Evolutionary conservation across 164 flowering plant genomes (phyloP).

Genomic region (Annona cherimola): DNA sequence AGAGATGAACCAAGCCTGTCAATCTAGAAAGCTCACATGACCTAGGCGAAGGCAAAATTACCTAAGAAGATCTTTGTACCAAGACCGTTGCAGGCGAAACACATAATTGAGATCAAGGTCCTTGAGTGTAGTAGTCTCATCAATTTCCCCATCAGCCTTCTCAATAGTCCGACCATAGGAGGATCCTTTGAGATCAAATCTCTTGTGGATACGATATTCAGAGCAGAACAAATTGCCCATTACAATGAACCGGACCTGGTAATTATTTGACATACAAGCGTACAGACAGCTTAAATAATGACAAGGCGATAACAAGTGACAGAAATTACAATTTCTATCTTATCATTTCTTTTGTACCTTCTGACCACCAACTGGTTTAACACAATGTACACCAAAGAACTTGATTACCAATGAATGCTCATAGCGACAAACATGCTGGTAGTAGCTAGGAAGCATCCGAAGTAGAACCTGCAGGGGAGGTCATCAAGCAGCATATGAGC

Average conservation of each 20-base stretch:
- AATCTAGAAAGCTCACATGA: not conserved
- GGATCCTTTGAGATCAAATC: slow-evolving; percentile 53
- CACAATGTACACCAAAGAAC: slow-evolving; percentile 50
- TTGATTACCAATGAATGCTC: slow-evolving; percentile 35
- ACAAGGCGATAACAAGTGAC: not conserved
- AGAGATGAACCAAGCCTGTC: not conserved
- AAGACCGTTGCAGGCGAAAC: slow-evolving; percentile 55
- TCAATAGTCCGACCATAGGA: slow-evolving; percentile 37
- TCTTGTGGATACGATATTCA: slow-evolving; percentile 49
- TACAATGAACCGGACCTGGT: slow-evolving; percentile 59
- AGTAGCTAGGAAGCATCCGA: slow-evolving; percentile 46
- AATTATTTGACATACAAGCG: no score
- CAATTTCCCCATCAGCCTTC: slow-evolving; percentile 47
- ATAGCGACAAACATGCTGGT: slow-evolving; percentile 29
- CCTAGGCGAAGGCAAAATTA: slow-evolving; percentile 9
- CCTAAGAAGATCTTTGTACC: slow-evolving; percentile 72
- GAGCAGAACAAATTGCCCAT: slow-evolving; percentile 74
- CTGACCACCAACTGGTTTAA: slow-evolving; percentile 39
- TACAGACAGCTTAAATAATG: not conserved
- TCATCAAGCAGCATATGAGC: not conserved
- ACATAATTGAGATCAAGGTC: slow-evolving; percentile 79
- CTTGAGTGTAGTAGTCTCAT: slow-evolving; percentile 67
- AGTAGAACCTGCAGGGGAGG: slow-evolving; percentile 28
- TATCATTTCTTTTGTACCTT: slow-evolving; percentile 53
- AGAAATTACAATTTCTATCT: not conserved